A percentile compares a stretch with the other conserved stretches of the same genome.
These are phyloP conservation scores for Phytophthora niederhauseri DNA, from an alignment of 352 stramenopile species.

Conservation along the genomic window DNA sequence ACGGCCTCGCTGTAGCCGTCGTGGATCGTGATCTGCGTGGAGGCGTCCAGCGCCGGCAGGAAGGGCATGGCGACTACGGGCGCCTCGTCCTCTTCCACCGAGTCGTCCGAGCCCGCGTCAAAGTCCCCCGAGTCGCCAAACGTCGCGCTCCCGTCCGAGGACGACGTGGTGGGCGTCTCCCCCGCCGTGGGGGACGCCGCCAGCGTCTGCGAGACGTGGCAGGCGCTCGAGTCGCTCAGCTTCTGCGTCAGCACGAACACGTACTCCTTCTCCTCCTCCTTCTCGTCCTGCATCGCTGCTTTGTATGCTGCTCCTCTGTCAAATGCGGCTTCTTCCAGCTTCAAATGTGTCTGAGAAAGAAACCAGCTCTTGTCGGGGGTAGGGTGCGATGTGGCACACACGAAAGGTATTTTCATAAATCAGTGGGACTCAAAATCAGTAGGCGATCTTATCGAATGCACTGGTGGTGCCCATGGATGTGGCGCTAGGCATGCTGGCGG, in stretches of 20 bases:
- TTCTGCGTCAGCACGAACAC: conserved; percentile 68
- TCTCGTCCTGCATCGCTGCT: conserved; percentile 33
- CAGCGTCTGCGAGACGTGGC: conserved; percentile 37
- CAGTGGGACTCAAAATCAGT: too few species aligned
- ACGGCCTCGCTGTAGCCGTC: conserved; percentile 84
- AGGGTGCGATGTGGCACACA: background rate
- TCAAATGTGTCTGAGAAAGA: conserved; percentile 5
- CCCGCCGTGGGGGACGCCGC: conserved; percentile 24
- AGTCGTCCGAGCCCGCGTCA: conserved; percentile 37
- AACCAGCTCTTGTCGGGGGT: conserved; percentile 3
- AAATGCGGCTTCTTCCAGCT: conserved; percentile 16
- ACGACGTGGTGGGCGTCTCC: conserved; percentile 31
- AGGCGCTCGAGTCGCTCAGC: conserved; percentile 32
- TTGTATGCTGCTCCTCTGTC: background rate
- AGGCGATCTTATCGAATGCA: too few species aligned
- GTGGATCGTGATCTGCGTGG: conserved; percentile 86
- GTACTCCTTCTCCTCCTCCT: conserved; percentile 76
- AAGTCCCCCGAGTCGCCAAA: conserved; percentile 41
- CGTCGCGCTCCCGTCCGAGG: conserved; percentile 34
- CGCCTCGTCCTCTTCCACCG: conserved; percentile 57
- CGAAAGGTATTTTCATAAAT: background rate
- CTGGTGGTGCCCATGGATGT: too few species aligned
- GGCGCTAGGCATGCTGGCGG: too few species aligned
- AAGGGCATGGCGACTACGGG: conserved; percentile 64
- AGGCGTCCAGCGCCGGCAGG: conserved; percentile 77